A percentile compares a stretch with the other conserved stretches of the same genome.
Conservation (phyloP, 2,329 filamentous ascomycete species). For the Penicillium sp. region DNA sequence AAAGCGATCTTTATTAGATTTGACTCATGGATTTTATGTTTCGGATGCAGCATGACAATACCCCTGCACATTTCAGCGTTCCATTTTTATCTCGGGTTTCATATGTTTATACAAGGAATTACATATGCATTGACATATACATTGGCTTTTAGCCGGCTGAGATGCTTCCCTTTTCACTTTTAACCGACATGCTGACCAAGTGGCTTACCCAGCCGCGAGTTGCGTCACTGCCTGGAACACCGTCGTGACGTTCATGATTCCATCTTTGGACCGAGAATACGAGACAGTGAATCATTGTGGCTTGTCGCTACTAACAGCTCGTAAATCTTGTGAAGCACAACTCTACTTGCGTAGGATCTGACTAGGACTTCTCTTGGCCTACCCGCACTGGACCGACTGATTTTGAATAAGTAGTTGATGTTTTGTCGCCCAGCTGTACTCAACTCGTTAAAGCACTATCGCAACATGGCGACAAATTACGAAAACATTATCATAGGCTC, state of each 20-base stretch:
- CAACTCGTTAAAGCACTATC: neutral
- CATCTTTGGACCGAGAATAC: too few relatives aligned
- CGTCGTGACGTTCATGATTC: too few relatives aligned
- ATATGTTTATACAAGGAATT: neutral
- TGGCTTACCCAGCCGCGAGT: too few relatives aligned
- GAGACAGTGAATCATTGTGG: too few relatives aligned
- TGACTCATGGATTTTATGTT: neutral
- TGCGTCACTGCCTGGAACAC: too few relatives aligned
- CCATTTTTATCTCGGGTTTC: neutral
- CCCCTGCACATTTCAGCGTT: neutral
- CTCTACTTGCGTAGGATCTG: too few relatives aligned
- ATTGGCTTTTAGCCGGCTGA: neutral
- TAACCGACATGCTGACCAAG: too few relatives aligned
- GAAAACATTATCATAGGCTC: neutral
- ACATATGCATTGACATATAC: neutral
- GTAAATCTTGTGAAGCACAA: too few relatives aligned
- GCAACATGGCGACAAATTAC: neutral
- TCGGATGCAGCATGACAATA: neutral
- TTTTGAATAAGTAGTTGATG: neutral
- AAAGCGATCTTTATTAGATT: neutral
- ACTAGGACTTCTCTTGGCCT: neutral
- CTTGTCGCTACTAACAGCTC: too few relatives aligned
- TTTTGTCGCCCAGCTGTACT: neutral
- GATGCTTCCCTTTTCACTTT: neutral
- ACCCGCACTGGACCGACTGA: neutral